Conservation (phyloP, 768 basidiomycete genomes). For the Boletus barrowsii region DNA sequence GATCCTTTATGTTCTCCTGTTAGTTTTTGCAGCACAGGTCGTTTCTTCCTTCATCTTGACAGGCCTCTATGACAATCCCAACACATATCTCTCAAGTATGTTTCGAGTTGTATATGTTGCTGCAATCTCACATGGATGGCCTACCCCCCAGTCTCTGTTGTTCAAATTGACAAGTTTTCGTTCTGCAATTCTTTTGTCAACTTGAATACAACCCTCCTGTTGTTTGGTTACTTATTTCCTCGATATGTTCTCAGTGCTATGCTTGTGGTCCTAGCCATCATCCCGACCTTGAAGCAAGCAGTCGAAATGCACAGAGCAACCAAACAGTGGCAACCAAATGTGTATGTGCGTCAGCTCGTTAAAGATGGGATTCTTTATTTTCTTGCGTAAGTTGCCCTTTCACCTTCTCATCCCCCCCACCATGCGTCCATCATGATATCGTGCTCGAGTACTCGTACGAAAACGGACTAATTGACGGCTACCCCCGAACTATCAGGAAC, state of each 20-base stretch:
- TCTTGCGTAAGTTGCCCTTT: not conserved
- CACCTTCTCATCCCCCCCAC: not conserved
- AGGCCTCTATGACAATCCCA: not conserved
- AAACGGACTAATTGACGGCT: not conserved
- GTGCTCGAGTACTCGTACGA: too few relatives aligned
- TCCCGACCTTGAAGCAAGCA: not conserved
- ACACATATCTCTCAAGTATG: not conserved
- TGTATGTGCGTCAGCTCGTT: not conserved
- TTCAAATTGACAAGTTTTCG: not conserved
- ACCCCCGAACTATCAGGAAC: not conserved
- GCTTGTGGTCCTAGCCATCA: not conserved
- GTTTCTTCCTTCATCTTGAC: not conserved
- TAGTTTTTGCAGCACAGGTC: not conserved
- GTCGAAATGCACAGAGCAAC: conserved; percentile 6
- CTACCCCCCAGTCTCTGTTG: not conserved
- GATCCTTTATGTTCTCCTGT: not conserved
- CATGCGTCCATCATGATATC: too few relatives aligned
- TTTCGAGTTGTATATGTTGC: fast-evolving
- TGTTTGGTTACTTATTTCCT: not conserved
- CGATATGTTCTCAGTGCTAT: not conserved
- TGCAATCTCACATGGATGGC: not conserved
- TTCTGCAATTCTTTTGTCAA: not conserved
- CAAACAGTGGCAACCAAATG: conserved; percentile 4
- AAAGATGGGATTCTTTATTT: not conserved
- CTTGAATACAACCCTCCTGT: not conserved